phyloP scores from a whole-genome alignment of 768 basidiomycete species.

The Macrolepiota fuliginosa region DNA sequence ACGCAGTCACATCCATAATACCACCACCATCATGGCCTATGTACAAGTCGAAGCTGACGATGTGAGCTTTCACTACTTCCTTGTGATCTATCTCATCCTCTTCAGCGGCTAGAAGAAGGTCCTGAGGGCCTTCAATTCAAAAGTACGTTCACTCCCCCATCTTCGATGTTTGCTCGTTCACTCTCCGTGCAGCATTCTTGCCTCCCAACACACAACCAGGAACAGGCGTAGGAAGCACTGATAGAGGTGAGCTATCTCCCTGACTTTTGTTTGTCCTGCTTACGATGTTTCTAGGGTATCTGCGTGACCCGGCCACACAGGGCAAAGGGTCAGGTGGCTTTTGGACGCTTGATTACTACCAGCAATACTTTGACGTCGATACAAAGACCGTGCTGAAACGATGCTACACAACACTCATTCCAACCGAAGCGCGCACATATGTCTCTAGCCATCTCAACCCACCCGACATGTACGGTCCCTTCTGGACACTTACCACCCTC shows the following conservation, averaged over 20 bases:
- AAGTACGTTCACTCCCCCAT: conserved; percentile 34
- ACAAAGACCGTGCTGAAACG: conserved; percentile 73
- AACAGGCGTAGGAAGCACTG: conserved; percentile 46
- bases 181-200: conserved; percentile 48
- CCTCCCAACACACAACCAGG: conserved; percentile 37
- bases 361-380: conserved; percentile 87
- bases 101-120: conserved; percentile 54
- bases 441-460: conserved; percentile 63
- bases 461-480: conserved; percentile 85
- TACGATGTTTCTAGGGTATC: conserved; percentile 49
- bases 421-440: conserved; percentile 57
- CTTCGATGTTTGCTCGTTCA: not conserved
- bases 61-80: conserved; percentile 32
- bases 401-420: conserved; percentile 78
- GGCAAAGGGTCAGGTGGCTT: conserved; percentile 53
- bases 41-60: conserved; percentile 72
- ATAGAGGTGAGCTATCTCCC: conserved; percentile 39
- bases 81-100: not conserved
- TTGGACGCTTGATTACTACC: conserved; percentile 86
- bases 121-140: conserved; percentile 72
- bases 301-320: conserved; percentile 48
- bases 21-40: conserved; percentile 54
- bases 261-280: not conserved
- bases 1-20: conserved; percentile 1
- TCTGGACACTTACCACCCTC: conserved; percentile 97